Conservation (phyloP, 108 stramenopile species). For the Stephanodiscus triporus region DNA sequence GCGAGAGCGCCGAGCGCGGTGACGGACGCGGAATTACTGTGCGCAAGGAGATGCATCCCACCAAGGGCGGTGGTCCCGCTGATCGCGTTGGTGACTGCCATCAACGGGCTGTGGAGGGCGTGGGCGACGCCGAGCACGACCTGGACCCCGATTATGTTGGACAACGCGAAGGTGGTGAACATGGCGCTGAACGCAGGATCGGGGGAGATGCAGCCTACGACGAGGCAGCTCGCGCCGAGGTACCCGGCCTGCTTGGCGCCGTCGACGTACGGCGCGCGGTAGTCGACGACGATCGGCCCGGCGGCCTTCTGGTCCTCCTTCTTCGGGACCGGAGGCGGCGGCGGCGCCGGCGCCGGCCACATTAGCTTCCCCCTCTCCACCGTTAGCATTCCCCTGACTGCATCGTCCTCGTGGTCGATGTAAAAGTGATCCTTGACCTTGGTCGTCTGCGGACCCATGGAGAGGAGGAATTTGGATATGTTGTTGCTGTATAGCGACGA, state of each 20-base stretch:
- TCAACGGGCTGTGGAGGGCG: conserved; percentile 97
- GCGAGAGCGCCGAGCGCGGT: conserved; percentile 89
- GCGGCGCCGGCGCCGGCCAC: conserved; percentile 92
- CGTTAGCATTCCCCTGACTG: conserved; percentile 92
- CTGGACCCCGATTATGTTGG: conserved; percentile 94
- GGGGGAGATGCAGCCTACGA: conserved; percentile 87
- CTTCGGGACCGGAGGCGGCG: conserved; percentile 68
- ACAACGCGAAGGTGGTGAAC: conserved; percentile 96
- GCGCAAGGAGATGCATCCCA: conserved; percentile 95
- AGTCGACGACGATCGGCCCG: conserved; percentile 68
- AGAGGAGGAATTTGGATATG: conserved; percentile 92
- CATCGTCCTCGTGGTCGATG: conserved; percentile 89
- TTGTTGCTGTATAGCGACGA: conserved; percentile 96
- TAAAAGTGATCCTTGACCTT: conserved; percentile 64
- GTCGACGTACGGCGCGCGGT: conserved; percentile 71
- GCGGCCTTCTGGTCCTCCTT: conserved; percentile 53
- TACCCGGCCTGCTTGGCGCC: conserved; percentile 77
- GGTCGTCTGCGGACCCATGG: conserved; percentile 74
- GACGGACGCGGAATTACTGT: conserved; percentile 67
- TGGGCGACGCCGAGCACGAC: conserved; percentile 97
- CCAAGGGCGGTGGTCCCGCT: conserved; percentile 98
- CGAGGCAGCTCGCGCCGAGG: conserved; percentile 78
- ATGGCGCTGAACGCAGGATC: conserved; percentile 92
- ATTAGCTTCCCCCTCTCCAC: conserved; percentile 89
- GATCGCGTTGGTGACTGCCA: conserved; percentile 99